phyloP scores from a whole-genome alignment of 257 asterid species.

The Echium plantagineum region DNA sequence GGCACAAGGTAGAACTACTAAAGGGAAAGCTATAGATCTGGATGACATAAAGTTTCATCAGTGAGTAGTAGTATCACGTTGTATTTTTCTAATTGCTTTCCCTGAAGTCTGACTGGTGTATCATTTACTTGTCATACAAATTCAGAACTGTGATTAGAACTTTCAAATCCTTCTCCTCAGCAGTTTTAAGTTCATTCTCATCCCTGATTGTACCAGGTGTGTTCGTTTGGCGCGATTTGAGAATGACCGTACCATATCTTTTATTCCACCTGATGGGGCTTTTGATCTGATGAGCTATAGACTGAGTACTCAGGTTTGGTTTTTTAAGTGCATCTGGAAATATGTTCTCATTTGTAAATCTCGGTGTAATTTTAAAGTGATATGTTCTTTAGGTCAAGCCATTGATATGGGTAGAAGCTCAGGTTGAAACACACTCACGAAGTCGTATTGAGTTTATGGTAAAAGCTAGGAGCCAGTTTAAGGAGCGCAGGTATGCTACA shows the following conservation, averaged over 20 bases:
- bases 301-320: slow-evolving; percentile 90
- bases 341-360: background rate
- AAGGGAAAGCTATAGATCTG: slow-evolving; percentile 97
- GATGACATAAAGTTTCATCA: slow-evolving; percentile 99
- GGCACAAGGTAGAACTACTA: slow-evolving; percentile 88
- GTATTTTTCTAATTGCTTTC: background rate
- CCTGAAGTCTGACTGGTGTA: too few relatives aligned
- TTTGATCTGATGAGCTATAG: slow-evolving; percentile 99
- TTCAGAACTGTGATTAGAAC: background rate
- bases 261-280: slow-evolving; percentile 97
- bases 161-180: background rate
- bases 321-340: background rate
- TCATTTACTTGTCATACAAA: background rate
- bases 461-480: slow-evolving; percentile 93
- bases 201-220: slow-evolving; percentile 49
- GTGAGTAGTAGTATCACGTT: slow-evolving; percentile 34
- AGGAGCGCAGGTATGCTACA: slow-evolving; percentile 81
- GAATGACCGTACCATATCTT: slow-evolving; percentile 92
- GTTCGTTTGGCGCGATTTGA: slow-evolving; percentile 98
- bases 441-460: slow-evolving; percentile 86
- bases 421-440: slow-evolving; percentile 83
- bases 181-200: slow-evolving; percentile 7
- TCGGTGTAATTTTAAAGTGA: slow-evolving; percentile 7
- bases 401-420: slow-evolving; percentile 96
- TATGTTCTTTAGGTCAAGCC: slow-evolving; percentile 73